Base-by-base conservation (phyloP, 2,329 filamentous ascomycete species). In the Monosporascus sp. region DNA sequence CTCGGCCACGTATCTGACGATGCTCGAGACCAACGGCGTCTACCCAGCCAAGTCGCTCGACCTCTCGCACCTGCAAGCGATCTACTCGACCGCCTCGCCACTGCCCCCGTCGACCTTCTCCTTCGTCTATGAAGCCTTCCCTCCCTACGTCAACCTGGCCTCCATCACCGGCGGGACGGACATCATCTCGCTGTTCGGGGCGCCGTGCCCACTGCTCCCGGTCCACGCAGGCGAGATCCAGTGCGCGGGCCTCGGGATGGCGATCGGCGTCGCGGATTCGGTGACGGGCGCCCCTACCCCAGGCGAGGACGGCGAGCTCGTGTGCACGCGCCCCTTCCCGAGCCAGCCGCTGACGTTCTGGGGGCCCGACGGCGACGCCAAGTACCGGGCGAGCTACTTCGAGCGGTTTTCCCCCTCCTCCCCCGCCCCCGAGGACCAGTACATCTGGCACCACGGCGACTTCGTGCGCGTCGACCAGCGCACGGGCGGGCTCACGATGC, bases 131-230 rank as follows among this genome's bases (percentile, higher is more conserved):
- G 74, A 81, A 25, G 87, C 88, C 1, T 95, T 97, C 65, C 90
- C 91, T 2, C 65, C 80, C 0, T 75, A 81, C n/a, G 78, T 97
- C 59, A 93, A 97, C 70, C 82, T 97, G 7, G 90, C 86, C 48
- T 95, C 89, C 52, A 97, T 99, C 65, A 97, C 93, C 0, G 94
- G 94, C 38, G 94, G 93, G 48, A 97, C 93, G 3, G 94, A 99
- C 68, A 97, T 97, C 62, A 90, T 97, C 59, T 96, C 92, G 1
- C 82, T 97, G 36, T 99, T 97, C 64, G 93, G 92, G 44, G 86
- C 90, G 0, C 89, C 91, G 0, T 93, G 87, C 51, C 87, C 88
- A 0, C 76, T 92, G 4, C 75, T 89, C 1, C 88, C 89, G 1
- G 88, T 93, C 20, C 76, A 83, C 57, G 76, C 76, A 1, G 89